phyloP scores from a whole-genome alignment of 192 early-diverging fungal species.

The Backusella australiensis region DNA sequence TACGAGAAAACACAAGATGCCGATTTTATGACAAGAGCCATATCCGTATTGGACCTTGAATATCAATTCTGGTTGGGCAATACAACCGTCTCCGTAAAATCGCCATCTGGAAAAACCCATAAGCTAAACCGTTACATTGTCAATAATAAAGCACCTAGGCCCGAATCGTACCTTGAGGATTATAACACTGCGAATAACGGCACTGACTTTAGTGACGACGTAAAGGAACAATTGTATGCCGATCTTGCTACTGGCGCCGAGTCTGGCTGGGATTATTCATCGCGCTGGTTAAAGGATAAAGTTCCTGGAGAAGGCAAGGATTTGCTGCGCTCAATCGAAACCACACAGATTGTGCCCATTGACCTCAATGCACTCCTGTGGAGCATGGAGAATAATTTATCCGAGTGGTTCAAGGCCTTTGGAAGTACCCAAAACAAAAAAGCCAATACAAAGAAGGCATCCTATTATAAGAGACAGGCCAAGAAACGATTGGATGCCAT shows the following conservation, averaged over 20 bases:
- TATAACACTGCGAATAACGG: slow-evolving; percentile 49
- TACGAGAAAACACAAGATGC: slow-evolving; percentile 48
- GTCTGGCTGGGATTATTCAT: slow-evolving; percentile 69
- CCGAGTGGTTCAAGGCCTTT: slow-evolving; percentile 23
- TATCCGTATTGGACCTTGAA: slow-evolving; percentile 58
- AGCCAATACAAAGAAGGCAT: not conserved
- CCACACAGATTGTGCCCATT: slow-evolving; percentile 58
- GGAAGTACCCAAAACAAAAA: not conserved
- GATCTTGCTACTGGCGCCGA: slow-evolving; percentile 69
- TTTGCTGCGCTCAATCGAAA: slow-evolving; percentile 52
- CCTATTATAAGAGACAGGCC: slow-evolving; percentile 34
- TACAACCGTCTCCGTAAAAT: slow-evolving; percentile 45
- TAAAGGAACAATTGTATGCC: slow-evolving; percentile 45
- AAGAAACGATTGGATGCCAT: slow-evolving; percentile 45
- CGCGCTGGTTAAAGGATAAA: slow-evolving; percentile 53
- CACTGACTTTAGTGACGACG: slow-evolving; percentile 26
- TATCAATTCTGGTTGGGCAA: slow-evolving; percentile 60
- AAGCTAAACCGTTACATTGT: slow-evolving; percentile 56
- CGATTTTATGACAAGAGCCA: slow-evolving; percentile 39
- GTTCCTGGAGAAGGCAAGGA: slow-evolving; percentile 12
- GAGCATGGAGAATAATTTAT: slow-evolving; percentile 47
- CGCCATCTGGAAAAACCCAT: slow-evolving; percentile 26
- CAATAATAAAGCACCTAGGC: slow-evolving; percentile 54
- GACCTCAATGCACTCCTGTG: slow-evolving; percentile 72
- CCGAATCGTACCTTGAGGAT: slow-evolving; percentile 64